Evolutionary conservation across 139 green algal species (phyloP).

Genomic region (Edaphochlamys debaryana): DNA sequence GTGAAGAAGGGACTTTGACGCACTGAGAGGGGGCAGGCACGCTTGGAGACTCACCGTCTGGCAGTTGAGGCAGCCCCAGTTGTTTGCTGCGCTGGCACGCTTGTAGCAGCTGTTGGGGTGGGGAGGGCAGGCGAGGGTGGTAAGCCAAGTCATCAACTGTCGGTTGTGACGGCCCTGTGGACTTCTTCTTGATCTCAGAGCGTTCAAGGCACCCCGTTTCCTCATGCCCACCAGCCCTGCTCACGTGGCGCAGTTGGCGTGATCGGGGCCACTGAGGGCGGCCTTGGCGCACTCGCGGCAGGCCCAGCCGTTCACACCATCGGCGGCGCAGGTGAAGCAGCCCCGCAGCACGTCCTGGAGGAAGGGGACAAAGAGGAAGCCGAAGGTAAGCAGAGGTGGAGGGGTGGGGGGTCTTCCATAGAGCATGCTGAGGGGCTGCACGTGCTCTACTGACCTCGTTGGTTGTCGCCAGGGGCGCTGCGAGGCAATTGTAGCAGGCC

Average conservation of each 20-base stretch:
- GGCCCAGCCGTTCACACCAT: neutral
- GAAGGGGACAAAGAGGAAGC: neutral
- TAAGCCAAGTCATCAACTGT: too few species aligned
- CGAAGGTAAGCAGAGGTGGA: neutral
- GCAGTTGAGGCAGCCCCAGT: neutral
- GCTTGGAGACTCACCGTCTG: neutral
- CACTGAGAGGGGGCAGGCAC: neutral
- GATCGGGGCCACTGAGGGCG: neutral
- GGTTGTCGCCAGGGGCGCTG: neutral
- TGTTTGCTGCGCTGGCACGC: neutral
- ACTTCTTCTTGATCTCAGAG: too few species aligned
- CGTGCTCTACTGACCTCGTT: neutral
- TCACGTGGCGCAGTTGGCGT: neutral
- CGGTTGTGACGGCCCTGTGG: too few species aligned
- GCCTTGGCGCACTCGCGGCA: neutral
- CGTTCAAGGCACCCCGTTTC: too few species aligned
- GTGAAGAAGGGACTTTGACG: too few species aligned
- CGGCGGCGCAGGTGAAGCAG: constrained; percentile 1
- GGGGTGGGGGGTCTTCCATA: too few species aligned
- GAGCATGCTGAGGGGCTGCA: neutral
- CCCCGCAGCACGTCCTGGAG: neutral
- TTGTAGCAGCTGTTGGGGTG: too few species aligned
- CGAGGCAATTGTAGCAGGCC: constrained; percentile 33
- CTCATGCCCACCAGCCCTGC: too few species aligned
- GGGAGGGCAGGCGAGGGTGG: too few species aligned